A percentile compares a stretch with the other conserved stretches of the same genome.
phyloP scores from a whole-genome alignment of 257 asterid genomes.

The Agastache rugosa region DNA sequence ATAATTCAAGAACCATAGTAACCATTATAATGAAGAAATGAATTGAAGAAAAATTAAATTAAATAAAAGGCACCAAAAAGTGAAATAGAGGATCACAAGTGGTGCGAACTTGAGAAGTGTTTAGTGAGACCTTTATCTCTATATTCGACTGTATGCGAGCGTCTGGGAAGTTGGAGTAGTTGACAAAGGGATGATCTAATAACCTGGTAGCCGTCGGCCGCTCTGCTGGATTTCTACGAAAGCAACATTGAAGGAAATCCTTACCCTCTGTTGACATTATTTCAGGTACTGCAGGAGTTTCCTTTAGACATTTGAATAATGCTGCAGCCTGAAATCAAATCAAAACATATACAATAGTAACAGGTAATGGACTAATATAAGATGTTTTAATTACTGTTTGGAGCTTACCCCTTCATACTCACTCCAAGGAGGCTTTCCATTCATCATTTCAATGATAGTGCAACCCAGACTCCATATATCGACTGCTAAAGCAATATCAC shows the following conservation, averaged over 20 bases:
- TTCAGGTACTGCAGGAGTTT: conserved; percentile 81
- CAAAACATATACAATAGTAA: neutral
- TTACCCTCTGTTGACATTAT: conserved; percentile 79
- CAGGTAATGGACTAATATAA: too few relatives aligned
- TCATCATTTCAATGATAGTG: conserved; percentile 87
- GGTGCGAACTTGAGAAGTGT: too few relatives aligned
- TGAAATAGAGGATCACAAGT: too few relatives aligned
- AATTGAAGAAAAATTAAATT: too few relatives aligned
- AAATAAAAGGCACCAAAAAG: too few relatives aligned
- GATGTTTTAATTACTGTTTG: neutral
- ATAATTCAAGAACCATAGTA: neutral
- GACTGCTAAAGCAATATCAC: conserved; percentile 68
- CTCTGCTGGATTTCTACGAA: conserved; percentile 77
- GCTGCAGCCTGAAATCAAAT: conserved; percentile 75
- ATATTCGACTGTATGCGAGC: conserved; percentile 30
- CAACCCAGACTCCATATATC: conserved; percentile 98
- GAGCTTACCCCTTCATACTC: conserved; percentile 88
- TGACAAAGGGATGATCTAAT: conserved; percentile 76
- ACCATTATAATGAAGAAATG: neutral
- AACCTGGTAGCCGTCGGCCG: conserved; percentile 77
- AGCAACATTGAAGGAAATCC: conserved; percentile 75
- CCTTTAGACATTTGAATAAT: conserved; percentile 76
- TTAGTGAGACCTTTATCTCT: conserved; percentile 29
- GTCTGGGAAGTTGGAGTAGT: neutral
- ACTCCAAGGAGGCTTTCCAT: conserved; percentile 95